Conservation (phyloP, 2,329 filamentous ascomycete species). For the Cladosporium sp. region DNA sequence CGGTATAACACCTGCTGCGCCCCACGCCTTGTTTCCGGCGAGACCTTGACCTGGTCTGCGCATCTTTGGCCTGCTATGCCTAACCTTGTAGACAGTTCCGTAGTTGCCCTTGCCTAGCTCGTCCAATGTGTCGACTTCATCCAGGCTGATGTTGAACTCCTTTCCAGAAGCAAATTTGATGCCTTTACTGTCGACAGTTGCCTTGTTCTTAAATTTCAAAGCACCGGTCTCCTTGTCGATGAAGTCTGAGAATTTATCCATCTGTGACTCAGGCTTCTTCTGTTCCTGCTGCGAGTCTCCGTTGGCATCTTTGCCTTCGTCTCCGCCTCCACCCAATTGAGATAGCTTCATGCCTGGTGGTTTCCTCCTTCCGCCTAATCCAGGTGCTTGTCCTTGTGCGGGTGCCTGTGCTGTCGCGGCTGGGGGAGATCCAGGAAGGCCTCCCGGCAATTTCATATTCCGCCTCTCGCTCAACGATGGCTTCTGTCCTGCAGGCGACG, state of each 20-base stretch:
- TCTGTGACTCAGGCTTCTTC: conserved; percentile 26
- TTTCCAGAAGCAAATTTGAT: conserved; percentile 90
- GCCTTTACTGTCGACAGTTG: conserved; percentile 80
- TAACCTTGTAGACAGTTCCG: conserved; percentile 94
- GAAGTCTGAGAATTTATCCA: conserved; percentile 72
- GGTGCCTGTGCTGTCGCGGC: conserved; percentile 24
- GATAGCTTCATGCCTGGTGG: conserved; percentile 8
- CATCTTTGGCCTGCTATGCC: conserved; percentile 69
- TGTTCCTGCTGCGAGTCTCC: conserved; percentile 24
- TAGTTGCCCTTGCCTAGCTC: conserved; percentile 98
- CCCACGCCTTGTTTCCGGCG: conserved; percentile 53
- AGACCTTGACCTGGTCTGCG: conserved; percentile 57
- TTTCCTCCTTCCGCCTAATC: conserved; percentile 4
- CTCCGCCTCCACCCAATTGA: neutral
- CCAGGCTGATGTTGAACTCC: conserved; percentile 88
- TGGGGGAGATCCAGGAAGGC: conserved; percentile 44
- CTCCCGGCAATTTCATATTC: conserved; percentile 59
- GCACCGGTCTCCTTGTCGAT: conserved; percentile 90
- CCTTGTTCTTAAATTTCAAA: conserved; percentile 88
- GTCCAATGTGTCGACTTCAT: conserved; percentile 89
- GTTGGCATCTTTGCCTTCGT: neutral
- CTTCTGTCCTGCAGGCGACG: conserved; percentile 44
- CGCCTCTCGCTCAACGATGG: conserved; percentile 65
- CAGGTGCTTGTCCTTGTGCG: conserved; percentile 24
- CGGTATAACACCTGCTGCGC: conserved; percentile 20